Conservation (phyloP, 495 filamentous ascomycete species). For the Clavariopsis aquatica region DNA sequence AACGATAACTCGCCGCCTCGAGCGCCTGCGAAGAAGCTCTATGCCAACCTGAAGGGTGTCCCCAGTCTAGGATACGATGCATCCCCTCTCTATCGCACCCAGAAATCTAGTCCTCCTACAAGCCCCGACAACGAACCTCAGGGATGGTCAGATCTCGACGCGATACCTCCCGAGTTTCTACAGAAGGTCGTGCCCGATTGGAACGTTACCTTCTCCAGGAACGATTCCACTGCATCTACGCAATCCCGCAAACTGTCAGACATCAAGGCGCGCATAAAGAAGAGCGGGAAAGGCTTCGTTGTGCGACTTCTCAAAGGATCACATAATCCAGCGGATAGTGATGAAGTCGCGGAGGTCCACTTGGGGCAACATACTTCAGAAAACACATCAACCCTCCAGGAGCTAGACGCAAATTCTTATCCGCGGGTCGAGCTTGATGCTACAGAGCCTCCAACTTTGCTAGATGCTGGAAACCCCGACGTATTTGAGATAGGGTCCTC, state of each 20-base stretch:
- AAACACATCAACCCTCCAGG: constrained; percentile 1
- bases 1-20: constrained; percentile 1
- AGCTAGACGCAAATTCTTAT: constrained; percentile 23
- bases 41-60: constrained; percentile 27
- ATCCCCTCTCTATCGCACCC: constrained; percentile 30
- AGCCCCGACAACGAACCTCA: constrained; percentile 32
- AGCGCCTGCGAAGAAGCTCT: constrained; percentile 25
- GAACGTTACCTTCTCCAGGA: constrained; percentile 28
- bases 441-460: neutral
- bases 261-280: constrained; percentile 38
- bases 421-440: constrained; percentile 10
- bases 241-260: constrained; percentile 32
- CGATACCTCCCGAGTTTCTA: constrained; percentile 34
- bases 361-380: constrained; percentile 17
- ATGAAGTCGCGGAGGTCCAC: constrained; percentile 36
- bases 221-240: constrained; percentile 23
- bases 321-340: constrained; percentile 14
- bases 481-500: constrained; percentile 33
- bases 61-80: constrained; percentile 35
- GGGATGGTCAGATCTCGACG: constrained; percentile 38
- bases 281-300: constrained; percentile 38
- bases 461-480: neutral
- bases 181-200: constrained; percentile 37
- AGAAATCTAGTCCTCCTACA: constrained; percentile 32
- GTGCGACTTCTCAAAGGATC: constrained; percentile 35